phyloP scores from a whole-genome alignment of 805 yeast species.

The Clavispora fructus region DNA sequence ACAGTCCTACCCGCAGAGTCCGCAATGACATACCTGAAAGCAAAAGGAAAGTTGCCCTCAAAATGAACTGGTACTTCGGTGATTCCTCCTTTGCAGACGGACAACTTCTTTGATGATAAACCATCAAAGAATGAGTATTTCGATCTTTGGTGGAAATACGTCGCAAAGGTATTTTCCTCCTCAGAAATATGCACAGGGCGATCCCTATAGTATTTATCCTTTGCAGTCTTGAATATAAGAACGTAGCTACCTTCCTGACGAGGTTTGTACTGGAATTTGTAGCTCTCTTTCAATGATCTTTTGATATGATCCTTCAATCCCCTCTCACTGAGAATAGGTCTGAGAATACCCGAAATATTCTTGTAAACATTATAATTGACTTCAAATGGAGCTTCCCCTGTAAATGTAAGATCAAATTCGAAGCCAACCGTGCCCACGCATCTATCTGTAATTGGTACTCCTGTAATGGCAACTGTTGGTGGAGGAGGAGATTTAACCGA shows the following conservation, averaged over 20 bases:
- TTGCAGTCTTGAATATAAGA: slow-evolving; percentile 59
- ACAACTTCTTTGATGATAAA: slow-evolving; percentile 13
- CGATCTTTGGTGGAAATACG: slow-evolving; percentile 70
- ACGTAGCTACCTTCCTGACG: slow-evolving; percentile 75
- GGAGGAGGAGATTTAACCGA: slow-evolving; percentile 21
- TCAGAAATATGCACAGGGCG: slow-evolving; percentile 28
- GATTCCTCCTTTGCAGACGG: slow-evolving; percentile 27
- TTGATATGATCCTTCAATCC: slow-evolving; percentile 18
- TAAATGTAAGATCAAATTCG: slow-evolving; percentile 55
- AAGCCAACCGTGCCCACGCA: slow-evolving; percentile 92
- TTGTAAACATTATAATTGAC: slow-evolving; percentile 59
- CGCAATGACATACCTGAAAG: slow-evolving; percentile 61
- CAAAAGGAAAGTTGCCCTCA: slow-evolving; percentile 78
- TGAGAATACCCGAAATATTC: slow-evolving; percentile 24
- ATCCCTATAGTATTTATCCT: slow-evolving; percentile 56
- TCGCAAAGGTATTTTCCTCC: slow-evolving; percentile 51
- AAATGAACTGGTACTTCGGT: slow-evolving; percentile 49
- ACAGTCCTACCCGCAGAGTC: slow-evolving; percentile 32
- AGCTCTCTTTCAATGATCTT: slow-evolving; percentile 17
- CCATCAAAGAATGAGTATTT: slow-evolving; percentile 26
- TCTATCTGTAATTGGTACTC: slow-evolving; percentile 67
- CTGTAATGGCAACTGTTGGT: slow-evolving; percentile 34
- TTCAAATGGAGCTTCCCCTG: slow-evolving; percentile 81
- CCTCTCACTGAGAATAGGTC: slow-evolving; percentile 27
- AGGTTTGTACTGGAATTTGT: slow-evolving; percentile 63